phyloP scores from a whole-genome alignment of 2,329 filamentous ascomycete species.

The Penicillium hordei region DNA sequence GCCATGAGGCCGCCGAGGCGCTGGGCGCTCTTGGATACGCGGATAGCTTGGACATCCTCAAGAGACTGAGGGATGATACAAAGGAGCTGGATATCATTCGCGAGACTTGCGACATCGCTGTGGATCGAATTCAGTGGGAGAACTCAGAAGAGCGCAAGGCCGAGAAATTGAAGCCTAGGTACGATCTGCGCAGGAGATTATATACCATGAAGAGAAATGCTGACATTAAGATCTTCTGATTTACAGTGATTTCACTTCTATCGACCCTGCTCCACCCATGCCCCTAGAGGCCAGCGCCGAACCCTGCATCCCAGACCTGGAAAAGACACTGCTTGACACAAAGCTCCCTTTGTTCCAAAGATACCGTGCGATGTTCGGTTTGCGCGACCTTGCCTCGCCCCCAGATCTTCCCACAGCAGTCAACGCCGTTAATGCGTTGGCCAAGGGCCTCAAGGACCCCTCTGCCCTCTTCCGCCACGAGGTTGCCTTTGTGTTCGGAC shows the following conservation, averaged over 20 bases:
- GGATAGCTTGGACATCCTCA: constrained; percentile 71
- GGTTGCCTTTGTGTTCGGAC: constrained; percentile 96
- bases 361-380: constrained; percentile 97
- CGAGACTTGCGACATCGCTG: constrained; percentile 96
- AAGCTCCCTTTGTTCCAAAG: constrained; percentile 79
- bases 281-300: constrained; percentile 60
- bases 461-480: constrained; percentile 96
- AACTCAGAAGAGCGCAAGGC: constrained; percentile 68
- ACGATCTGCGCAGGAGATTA: constrained; percentile 28
- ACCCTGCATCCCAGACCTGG: constrained; percentile 70
- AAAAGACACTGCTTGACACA: constrained; percentile 75
- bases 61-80: constrained; percentile 69
- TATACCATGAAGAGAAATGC: background rate
- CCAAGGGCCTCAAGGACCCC: constrained; percentile 77
- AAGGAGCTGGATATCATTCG: constrained; percentile 78
- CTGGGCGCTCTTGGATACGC: constrained; percentile 80
- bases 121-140: constrained; percentile 92
- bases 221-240: constrained; percentile 25
- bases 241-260: constrained; percentile 84
- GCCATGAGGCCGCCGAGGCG: constrained; percentile 95
- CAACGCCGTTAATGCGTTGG: constrained; percentile 81
- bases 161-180: constrained; percentile 83
- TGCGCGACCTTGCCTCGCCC: constrained; percentile 91
- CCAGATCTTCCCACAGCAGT: constrained; percentile 86
- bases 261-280: constrained; percentile 90